These are phyloP conservation scores for Neurospora sp. DNA, from an alignment of 495 filamentous ascomycete species.

Conservation along the genomic window DNA sequence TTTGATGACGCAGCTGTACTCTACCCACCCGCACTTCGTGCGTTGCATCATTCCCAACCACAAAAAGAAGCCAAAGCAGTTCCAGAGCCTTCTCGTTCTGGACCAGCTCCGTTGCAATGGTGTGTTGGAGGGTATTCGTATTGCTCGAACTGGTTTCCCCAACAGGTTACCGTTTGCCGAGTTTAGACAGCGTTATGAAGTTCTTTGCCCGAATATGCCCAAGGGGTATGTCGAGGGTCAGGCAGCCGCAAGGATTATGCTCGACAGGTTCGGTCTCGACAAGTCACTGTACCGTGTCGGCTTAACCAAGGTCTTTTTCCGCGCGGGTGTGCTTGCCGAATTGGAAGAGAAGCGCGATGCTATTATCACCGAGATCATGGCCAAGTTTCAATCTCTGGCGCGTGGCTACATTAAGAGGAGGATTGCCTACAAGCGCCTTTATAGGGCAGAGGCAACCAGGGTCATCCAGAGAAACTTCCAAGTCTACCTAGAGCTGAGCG, in stretches of 20 bases:
- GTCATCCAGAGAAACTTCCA: constrained; percentile 93
- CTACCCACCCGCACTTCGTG: constrained; percentile 96
- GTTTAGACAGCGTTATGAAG: constrained; percentile 93
- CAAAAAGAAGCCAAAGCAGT: constrained; percentile 92
- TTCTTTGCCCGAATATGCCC: constrained; percentile 84
- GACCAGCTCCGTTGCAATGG: constrained; percentile 97
- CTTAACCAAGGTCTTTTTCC: constrained; percentile 95
- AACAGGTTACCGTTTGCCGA: constrained; percentile 88
- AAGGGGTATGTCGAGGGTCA: constrained; percentile 89
- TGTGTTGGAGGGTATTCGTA: constrained; percentile 95
- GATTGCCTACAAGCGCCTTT: constrained; percentile 82
- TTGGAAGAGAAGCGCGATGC: constrained; percentile 91
- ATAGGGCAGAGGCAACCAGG: constrained; percentile 85
- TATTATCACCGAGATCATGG: constrained; percentile 85
- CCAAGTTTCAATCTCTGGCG: constrained; percentile 84
- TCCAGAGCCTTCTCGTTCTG: constrained; percentile 78
- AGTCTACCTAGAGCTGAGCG: constrained; percentile 75
- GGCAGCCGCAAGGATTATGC: constrained; percentile 70
- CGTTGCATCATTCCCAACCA: constrained; percentile 98
- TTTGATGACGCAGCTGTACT: constrained; percentile 90
- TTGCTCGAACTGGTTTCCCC: constrained; percentile 96
- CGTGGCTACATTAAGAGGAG: constrained; percentile 82
- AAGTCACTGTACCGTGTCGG: constrained; percentile 82
- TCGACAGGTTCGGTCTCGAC: constrained; percentile 82
- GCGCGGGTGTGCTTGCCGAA: constrained; percentile 91